Conservation (phyloP, 768 basidiomycete genomes). For the Tricholoma bakamatsutake region DNA sequence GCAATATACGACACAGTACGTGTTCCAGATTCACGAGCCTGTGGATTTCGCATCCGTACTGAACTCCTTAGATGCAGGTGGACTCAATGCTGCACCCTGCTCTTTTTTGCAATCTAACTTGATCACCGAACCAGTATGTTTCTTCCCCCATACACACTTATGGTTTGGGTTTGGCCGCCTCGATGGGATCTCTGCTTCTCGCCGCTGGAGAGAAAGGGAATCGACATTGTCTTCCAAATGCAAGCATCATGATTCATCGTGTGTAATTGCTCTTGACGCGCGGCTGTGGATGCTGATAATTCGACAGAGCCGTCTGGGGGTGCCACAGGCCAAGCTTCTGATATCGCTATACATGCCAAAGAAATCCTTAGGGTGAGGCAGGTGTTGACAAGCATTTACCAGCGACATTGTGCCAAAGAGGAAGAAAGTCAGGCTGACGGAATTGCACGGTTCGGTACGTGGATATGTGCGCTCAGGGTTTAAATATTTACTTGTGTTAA, state of each 20-base stretch:
- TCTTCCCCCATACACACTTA: constrained; percentile 95
- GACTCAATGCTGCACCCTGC: constrained; percentile 6
- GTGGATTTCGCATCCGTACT: background rate
- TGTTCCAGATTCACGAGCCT: background rate
- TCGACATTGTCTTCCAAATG: constrained; percentile 86
- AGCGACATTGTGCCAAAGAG: constrained; percentile 69
- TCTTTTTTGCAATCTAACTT: constrained; percentile 14
- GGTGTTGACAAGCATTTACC: constrained; percentile 82
- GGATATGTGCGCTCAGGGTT: background rate
- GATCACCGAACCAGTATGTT: constrained; percentile 57
- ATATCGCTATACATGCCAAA: constrained; percentile 96
- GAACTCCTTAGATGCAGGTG: constrained; percentile 63
- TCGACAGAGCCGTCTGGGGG: constrained; percentile 89
- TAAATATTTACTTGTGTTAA: background rate
- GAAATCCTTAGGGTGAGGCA: constrained; percentile 90
- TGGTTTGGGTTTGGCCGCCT: constrained; percentile 91
- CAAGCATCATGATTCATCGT: constrained; percentile 99
- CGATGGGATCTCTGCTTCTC: constrained; percentile 92
- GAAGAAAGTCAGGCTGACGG: constrained; percentile 62
- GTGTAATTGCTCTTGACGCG: constrained; percentile 17
- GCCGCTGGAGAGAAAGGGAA: constrained; percentile 90
- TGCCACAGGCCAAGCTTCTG: constrained; percentile 90
- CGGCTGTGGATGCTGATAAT: background rate
- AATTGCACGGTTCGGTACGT: constrained; percentile 72
- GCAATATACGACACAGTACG: constrained; percentile 97